These are phyloP conservation scores for Coemansia sp. DNA, from an alignment of 192 early-diverging fungal genomes.

Conservation along the genomic window DNA sequence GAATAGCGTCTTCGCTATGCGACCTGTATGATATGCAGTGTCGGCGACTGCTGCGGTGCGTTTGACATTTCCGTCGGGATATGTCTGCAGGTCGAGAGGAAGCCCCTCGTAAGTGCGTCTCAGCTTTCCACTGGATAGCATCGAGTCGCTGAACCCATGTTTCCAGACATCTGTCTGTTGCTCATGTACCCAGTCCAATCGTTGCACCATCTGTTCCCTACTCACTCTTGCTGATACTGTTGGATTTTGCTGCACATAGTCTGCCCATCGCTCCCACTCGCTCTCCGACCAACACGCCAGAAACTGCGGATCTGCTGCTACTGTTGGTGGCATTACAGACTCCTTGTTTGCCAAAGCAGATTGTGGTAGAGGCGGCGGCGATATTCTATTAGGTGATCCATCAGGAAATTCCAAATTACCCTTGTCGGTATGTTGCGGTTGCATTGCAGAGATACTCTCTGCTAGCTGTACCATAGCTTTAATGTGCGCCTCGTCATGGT, in stretches of 20 bases:
- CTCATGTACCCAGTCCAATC: slow-evolving; percentile 38
- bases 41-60: slow-evolving; percentile 6
- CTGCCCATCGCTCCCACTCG: slow-evolving; percentile 45
- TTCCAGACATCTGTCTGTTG: slow-evolving; percentile 26
- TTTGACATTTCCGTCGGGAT: slow-evolving; percentile 47
- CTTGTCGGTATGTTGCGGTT: not conserved
- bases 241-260: not conserved
- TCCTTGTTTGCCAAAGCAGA: too few species aligned
- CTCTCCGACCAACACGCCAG: slow-evolving; percentile 13
- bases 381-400: too few species aligned
- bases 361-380: not conserved
- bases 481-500: slow-evolving; percentile 22
- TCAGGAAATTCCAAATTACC: too few species aligned
- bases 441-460: slow-evolving; percentile 6
- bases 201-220: slow-evolving; percentile 11
- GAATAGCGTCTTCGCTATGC: slow-evolving; percentile 31
- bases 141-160: slow-evolving; percentile 30
- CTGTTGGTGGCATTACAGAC: not conserved
- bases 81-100: slow-evolving; percentile 29
- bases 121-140: slow-evolving; percentile 30
- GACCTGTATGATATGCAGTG: not conserved
- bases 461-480: slow-evolving; percentile 25
- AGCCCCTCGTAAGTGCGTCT: slow-evolving; percentile 25
- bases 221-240: not conserved
- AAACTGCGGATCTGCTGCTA: not conserved